These are phyloP conservation scores for Ailanthus altissimus DNA, from an alignment of 345 rosid genomes.

Conservation along the genomic window DNA sequence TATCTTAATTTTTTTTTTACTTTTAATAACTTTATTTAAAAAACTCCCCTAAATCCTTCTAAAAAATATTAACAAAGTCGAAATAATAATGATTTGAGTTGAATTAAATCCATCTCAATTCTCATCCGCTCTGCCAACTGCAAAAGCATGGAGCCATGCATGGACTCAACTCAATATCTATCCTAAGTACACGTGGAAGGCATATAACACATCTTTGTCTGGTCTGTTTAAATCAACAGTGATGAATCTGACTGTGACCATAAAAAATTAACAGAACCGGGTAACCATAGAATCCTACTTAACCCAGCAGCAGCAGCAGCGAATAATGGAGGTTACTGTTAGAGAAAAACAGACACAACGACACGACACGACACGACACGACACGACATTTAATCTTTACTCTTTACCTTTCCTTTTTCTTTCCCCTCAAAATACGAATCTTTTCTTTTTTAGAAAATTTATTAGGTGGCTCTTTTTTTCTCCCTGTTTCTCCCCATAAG, in stretches of 20 bases:
- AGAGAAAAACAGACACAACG: slow-evolving; percentile 17
- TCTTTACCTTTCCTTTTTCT: background rate
- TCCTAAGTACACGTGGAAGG: background rate
- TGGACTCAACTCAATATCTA: background rate
- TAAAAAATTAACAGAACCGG: background rate
- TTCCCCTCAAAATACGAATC: background rate
- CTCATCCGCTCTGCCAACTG: background rate
- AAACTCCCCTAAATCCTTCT: no score
- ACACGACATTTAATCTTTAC: no score
- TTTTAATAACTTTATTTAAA: no score
- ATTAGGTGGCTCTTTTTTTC: slow-evolving; percentile 16
- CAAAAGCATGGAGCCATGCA: no score
- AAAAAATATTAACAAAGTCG: no score
- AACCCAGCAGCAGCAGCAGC: background rate
- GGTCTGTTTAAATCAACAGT: background rate
- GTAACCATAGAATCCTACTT: background rate
- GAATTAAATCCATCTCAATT: no score
- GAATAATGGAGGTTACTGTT: slow-evolving; percentile 4
- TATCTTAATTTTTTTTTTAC: no score
- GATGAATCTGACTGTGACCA: background rate
- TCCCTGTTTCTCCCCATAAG: slow-evolving; percentile 13
- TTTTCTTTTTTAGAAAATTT: background rate
- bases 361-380: no score
- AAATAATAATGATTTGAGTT: no score
- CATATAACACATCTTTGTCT: background rate